These are phyloP conservation scores for Stereocaulon alpinum DNA, from an alignment of 495 filamentous ascomycete species.

Conservation along the genomic window DNA sequence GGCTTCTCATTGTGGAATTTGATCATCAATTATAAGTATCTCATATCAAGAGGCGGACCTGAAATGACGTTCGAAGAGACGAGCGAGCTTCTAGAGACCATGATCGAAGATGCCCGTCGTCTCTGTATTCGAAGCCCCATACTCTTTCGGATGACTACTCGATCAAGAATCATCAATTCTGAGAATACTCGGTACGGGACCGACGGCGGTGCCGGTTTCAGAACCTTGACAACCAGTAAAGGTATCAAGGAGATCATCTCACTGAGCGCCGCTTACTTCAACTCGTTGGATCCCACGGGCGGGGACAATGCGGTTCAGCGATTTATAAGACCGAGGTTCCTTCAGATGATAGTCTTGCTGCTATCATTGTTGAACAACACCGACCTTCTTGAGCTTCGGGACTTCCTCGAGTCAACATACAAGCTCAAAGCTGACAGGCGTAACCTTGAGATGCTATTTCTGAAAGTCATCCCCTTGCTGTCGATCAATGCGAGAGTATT, in stretches of 20 bases:
- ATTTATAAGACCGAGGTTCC: slow-evolving; percentile 28
- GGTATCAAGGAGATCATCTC: slow-evolving; percentile 30
- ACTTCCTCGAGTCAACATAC: slow-evolving; percentile 29
- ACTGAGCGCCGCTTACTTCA: slow-evolving; percentile 27
- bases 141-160: slow-evolving; percentile 29
- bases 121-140: slow-evolving; percentile 29
- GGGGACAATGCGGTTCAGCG: slow-evolving; percentile 21
- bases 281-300: slow-evolving; percentile 24
- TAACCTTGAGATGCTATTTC: slow-evolving; percentile 26
- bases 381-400: slow-evolving; percentile 24
- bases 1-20: slow-evolving; percentile 23
- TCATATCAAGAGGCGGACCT: slow-evolving; percentile 25
- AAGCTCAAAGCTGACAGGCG: slow-evolving; percentile 24
- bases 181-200: slow-evolving; percentile 30
- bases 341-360: slow-evolving; percentile 31
- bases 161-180: slow-evolving; percentile 27
- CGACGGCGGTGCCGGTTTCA: slow-evolving; percentile 25
- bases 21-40: slow-evolving; percentile 21
- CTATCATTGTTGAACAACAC: slow-evolving; percentile 29
- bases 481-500: slow-evolving; percentile 32
- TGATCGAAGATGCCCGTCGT: slow-evolving; percentile 32
- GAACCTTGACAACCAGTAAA: slow-evolving; percentile 30
- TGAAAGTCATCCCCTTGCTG: slow-evolving; percentile 26
- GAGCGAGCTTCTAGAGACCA: slow-evolving; percentile 25
- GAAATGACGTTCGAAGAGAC: slow-evolving; percentile 25